Evolutionary conservation across 2,329 filamentous ascomycete genomes (phyloP), one percentile per base, ranked within the genome.

Genomic region (Alternaria triticina): DNA sequence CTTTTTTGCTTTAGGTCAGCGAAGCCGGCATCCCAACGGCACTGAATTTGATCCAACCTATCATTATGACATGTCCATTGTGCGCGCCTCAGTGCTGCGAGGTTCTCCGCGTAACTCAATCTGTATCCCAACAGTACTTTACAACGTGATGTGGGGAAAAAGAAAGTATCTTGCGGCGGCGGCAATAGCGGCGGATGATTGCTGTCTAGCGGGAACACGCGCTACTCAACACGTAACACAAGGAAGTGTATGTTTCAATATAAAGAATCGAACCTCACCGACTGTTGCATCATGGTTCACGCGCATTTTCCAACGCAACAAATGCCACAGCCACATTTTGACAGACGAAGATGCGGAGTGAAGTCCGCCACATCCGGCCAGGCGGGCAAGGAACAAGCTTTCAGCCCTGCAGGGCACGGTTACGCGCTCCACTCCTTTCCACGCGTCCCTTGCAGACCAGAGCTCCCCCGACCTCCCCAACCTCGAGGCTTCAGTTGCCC

Each of bases 401-500:
- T 60, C 55, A 50, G 61, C 57, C 59, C 57, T 63, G 57, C 51
- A 60, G 57, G 51, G 50, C 45, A 60, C 57, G 61, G 45, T 20
- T 20, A 13, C 28, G 27, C 44, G 45, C 46, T 59, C 61, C 51
- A 60, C 60, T 52, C 43, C 43, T 59, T 57, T 58, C 59, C 58
- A 65, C 62, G 64, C 54, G 64, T 65, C 57, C 59, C 64, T 65
- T 66, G 67, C 67, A 67, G 61, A 17, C 49, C 27, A 47, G 45
- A 64, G 62, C 65, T 68, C 67, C 47, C 55, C 64, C 66, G 66
- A 60, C 68, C 66, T 67, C 49, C 49, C 49, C 49, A 52, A 52
- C 49, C 49, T 52, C 20, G 49, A 52, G 20, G 8, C 30, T 13
- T 58, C 59, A 62, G 52, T 33, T 57, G 23, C 61, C 65, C 66